Evolutionary conservation across 805 yeast genomes (phyloP), one percentile per base, ranked within the genome.

Genomic region (Scheffersomyces lignosus): DNA sequence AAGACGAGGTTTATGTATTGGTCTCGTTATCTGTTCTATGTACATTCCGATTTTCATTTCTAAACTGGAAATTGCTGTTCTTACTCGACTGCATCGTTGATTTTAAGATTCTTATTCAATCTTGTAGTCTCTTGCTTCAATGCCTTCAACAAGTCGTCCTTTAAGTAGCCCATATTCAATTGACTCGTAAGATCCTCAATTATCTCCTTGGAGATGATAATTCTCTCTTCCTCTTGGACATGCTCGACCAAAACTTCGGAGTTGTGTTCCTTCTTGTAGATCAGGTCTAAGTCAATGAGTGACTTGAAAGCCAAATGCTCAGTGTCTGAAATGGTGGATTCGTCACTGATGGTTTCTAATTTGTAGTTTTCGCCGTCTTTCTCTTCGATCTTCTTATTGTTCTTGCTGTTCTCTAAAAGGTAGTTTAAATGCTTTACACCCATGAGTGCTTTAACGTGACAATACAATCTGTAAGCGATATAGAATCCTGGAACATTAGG

Each of bases 401-500:
- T n/a, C n/a, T n/a, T n/a, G n/a, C n/a, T n/a, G n/a, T n/a, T n/a
- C 18, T 71, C 68, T n/a, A 80, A 53, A 37, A 90, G 64, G 35
- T 73, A 74, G 23, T 71, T 62, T 42, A 90, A 61, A 54, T 87
- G 93, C 44, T 71, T 66, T 4, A 87, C 84, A 0, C 96, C 96
- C 28, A 77, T 57, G 43, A 74, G 66, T 0, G 96, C 96, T 49
- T 83, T 84, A 54, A 81, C 72, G 57, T 91, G 87, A 56, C 96
- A 87, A 64, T 88, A 90, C 14, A 84, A 71, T 43, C 98, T 71
- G 56, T 84, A 90, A 3, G 84, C 71, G 29, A 90, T 61, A 52
- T 88, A 91, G 53, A 91, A 84, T 0, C 96, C 96, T 0, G 98
- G 98, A 15, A 90, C 77, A 51, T 90, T 90, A 15, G 98, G 98